A percentile compares a stretch with the other conserved stretches of the same genome.
These are phyloP conservation scores for Phytophthora podocarpi DNA, from an alignment of 352 stramenopile genomes.

Conservation along the genomic window DNA sequence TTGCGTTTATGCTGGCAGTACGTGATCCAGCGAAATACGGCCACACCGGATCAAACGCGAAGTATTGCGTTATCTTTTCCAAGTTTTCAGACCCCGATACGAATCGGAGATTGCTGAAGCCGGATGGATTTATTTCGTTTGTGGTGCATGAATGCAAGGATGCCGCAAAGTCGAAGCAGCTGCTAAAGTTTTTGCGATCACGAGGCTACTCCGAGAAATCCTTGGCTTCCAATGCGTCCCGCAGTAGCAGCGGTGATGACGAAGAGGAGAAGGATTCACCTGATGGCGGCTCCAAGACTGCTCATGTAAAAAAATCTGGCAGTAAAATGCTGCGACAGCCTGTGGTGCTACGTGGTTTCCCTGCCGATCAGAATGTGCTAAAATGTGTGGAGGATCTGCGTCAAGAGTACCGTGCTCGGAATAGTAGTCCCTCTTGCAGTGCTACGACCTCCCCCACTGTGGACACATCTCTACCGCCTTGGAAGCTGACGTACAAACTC, in stretches of 20 bases:
- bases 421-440: not conserved
- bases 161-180: slow-evolving; percentile 41
- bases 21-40: slow-evolving; percentile 20
- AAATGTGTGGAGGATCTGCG: slow-evolving; percentile 75
- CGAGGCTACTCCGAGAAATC: slow-evolving; percentile 48
- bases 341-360: slow-evolving; percentile 46
- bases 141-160: slow-evolving; percentile 54
- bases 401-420: slow-evolving; percentile 19
- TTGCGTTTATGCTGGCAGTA: slow-evolving; percentile 47
- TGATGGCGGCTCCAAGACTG: not conserved
- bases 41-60: slow-evolving; percentile 32
- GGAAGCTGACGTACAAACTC: slow-evolving; percentile 78
- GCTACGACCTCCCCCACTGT: not conserved
- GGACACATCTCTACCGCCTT: slow-evolving; percentile 49
- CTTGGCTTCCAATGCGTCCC: slow-evolving; percentile 12
- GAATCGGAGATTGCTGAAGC: slow-evolving; percentile 35
- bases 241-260: slow-evolving; percentile 27
- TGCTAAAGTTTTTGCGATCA: slow-evolving; percentile 54
- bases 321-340: slow-evolving; percentile 21
- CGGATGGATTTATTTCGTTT: slow-evolving; percentile 49
- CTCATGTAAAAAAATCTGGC: slow-evolving; percentile 1
- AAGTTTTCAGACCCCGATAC: slow-evolving; percentile 53
- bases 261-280: slow-evolving; percentile 26
- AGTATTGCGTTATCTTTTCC: slow-evolving; percentile 72
- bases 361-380: slow-evolving; percentile 76